These are phyloP conservation scores for Caryopteris hybrid DNA, from an alignment of 305 asterid genomes.

Conservation along the genomic window DNA sequence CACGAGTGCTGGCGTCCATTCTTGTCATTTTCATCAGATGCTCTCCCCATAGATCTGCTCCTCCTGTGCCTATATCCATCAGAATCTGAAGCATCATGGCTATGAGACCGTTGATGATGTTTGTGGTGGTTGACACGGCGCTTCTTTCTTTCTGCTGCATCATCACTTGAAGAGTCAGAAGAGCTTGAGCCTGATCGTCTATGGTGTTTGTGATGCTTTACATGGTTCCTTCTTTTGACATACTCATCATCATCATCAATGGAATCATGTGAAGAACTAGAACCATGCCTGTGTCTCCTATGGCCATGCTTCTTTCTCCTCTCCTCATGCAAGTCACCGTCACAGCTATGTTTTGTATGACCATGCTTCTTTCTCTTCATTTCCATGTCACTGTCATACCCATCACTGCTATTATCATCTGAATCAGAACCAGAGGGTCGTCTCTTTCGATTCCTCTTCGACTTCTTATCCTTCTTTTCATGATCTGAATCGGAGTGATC, in stretches of 20 bases:
- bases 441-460: conserved; percentile 42
- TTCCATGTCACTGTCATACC: conserved; percentile 38
- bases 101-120: conserved; percentile 29
- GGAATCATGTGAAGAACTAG: conserved; percentile 35
- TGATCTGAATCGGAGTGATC: neutral
- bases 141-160: conserved; percentile 31
- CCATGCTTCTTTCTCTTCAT: conserved; percentile 46
- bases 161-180: conserved; percentile 45
- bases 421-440: conserved; percentile 32
- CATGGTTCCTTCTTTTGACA: conserved; percentile 26
- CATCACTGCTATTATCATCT: conserved; percentile 33
- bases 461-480: conserved; percentile 29
- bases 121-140: conserved; percentile 33
- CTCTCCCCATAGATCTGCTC: conserved; percentile 40
- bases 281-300: conserved; percentile 43
- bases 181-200: conserved; percentile 29
- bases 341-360: conserved; percentile 36
- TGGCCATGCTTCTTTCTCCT: conserved; percentile 50
- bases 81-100: conserved; percentile 48
- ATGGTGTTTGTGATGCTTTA: conserved; percentile 42
- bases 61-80: conserved; percentile 31
- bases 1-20: conserved; percentile 8
- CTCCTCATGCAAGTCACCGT: conserved; percentile 42
- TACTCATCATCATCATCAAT: conserved; percentile 27
- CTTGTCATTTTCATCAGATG: conserved; percentile 37